Evolutionary conservation across 352 stramenopile genomes (phyloP).

Genomic region (Globisporangium mamillatum): DNA sequence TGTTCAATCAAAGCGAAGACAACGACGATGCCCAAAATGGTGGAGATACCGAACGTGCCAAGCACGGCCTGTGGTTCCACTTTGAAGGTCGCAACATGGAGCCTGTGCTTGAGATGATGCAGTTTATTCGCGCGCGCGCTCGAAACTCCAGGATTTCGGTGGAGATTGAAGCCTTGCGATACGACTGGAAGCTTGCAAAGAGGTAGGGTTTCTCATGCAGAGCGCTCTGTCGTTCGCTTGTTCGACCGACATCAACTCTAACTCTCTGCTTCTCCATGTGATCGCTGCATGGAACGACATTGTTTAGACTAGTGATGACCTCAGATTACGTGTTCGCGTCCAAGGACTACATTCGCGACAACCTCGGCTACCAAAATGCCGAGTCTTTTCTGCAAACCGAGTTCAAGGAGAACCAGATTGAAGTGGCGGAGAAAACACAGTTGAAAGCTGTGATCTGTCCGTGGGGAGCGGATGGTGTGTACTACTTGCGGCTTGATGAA

Average conservation of each 20-base stretch:
- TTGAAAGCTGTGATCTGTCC: slow-evolving; percentile 61
- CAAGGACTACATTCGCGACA: slow-evolving; percentile 71
- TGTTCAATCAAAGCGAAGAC: slow-evolving; percentile 14
- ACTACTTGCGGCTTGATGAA: slow-evolving; percentile 34
- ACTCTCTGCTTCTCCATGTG: neutral
- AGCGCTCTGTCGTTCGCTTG: neutral
- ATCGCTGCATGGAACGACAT: neutral
- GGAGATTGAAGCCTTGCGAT: slow-evolving; percentile 66
- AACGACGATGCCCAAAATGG: neutral
- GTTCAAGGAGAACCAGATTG: neutral
- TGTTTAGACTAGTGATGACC: slow-evolving; percentile 36
- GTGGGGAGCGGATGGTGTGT: slow-evolving; percentile 60
- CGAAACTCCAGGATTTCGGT: slow-evolving; percentile 39
- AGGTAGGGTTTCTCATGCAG: slow-evolving; percentile 25
- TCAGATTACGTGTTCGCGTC: slow-evolving; percentile 64
- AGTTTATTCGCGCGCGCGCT: slow-evolving; percentile 26
- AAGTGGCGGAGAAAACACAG: neutral
- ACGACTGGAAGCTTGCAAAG: slow-evolving; percentile 57
- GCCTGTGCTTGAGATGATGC: slow-evolving; percentile 56
- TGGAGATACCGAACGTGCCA: neutral
- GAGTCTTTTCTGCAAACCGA: slow-evolving; percentile 35
- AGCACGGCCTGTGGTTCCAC: slow-evolving; percentile 41
- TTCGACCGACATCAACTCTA: neutral
- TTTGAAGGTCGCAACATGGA: slow-evolving; percentile 76
- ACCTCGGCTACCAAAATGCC: slow-evolving; percentile 37